Base-by-base conservation (phyloP, 1,284 basidiomycete genomes). In the Malassezia psittaci region DNA sequence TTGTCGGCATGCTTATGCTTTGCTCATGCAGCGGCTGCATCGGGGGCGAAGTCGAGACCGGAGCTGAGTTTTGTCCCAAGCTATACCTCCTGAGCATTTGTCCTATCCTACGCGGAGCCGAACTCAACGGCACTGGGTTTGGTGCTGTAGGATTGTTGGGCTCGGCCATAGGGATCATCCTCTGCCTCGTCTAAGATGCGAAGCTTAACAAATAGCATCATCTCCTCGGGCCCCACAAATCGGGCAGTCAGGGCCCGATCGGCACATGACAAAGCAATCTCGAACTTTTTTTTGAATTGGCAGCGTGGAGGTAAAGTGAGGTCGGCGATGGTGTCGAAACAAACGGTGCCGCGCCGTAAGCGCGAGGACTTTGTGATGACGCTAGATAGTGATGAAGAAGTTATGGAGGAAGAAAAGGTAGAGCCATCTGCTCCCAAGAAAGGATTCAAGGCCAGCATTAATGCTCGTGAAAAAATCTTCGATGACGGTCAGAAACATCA, bases 351-450 rank as follows among this genome's bases (percentile, higher is more conserved):
- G 45, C 49, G 54, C 16, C 16, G 35, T 11, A 45, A 33, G 36
- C 55, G 46, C n/a, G 61, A 69, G 47, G 70, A 72, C 52, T 71
- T 73, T 45, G 58, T 73, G 57, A 71, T 73, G 70, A 73, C 70
- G 15, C 59, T 73, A 39, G 70, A 73, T 37, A 68, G 67, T 8
- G 70, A 73, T 37, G 70, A 71, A 16, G 70, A 73, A 32, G 42
- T 37, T 11, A 41, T 50, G 9, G 51, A 48, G 18, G 35, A 35
- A 33, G 65, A 73, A 34, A 39, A 37, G 10, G 40, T 48, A 7
- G 51, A 48, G 24, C n/a, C 15, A 33, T 19, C 16, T 2, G 16
- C 52, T 6, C 48, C 48, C 13, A 56, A 55, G 21, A 65, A 64
- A 39, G 64, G 64, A 40, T 47, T 54, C 18, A 68, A 67, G 47